Conservation (phyloP, 345 rosid species). For the Laguncularia racemosa region DNA sequence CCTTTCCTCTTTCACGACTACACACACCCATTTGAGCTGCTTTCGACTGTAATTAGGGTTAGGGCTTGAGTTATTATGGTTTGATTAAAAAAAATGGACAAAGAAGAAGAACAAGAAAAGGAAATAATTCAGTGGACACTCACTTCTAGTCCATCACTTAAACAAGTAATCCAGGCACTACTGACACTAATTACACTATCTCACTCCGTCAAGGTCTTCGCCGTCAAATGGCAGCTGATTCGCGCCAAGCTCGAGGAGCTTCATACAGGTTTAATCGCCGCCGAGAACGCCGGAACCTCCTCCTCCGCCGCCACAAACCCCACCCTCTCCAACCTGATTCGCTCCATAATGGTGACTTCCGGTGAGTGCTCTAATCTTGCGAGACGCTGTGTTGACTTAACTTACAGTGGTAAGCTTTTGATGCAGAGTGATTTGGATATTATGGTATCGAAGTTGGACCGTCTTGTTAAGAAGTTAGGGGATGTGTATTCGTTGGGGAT, state of each 20-base stretch:
- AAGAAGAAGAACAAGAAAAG: too few species aligned
- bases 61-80: too few species aligned
- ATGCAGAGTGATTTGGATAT: constrained; percentile 95
- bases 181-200: constrained; percentile 48
- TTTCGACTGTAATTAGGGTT: too few species aligned
- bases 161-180: too few species aligned
- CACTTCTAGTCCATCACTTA: too few species aligned
- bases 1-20: too few species aligned
- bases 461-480: constrained; percentile 41
- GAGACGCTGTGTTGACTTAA: constrained; percentile 55
- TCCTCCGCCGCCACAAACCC: constrained; percentile 38
- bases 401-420: constrained; percentile 83
- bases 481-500: constrained; percentile 58
- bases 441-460: constrained; percentile 45
- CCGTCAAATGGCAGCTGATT: constrained; percentile 76
- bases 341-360: constrained; percentile 34
- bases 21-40: too few species aligned
- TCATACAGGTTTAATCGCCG: constrained; percentile 44
- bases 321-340: constrained; percentile 32
- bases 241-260: constrained; percentile 68
- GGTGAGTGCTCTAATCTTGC: constrained; percentile 58
- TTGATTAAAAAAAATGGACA: too few species aligned
- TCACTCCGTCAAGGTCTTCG: constrained; percentile 57
- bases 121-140: too few species aligned
- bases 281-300: constrained; percentile 42